Base-by-base conservation (phyloP, 2,329 filamentous ascomycete genomes). In the Fusarium setosum region DNA sequence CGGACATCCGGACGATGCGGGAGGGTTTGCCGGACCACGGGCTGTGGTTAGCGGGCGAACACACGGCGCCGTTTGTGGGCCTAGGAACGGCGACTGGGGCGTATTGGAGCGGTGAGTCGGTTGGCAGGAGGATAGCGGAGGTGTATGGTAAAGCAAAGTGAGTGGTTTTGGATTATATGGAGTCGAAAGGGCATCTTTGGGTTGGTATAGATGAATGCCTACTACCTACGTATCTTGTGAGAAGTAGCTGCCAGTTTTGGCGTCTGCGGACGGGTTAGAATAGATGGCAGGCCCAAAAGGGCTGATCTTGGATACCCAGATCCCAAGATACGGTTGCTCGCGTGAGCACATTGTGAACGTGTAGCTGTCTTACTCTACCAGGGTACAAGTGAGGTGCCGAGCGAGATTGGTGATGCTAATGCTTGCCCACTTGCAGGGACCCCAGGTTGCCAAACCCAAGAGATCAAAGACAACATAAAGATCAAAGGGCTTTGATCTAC, bases 31-130 rank as follows among this genome's bases (percentile, higher is more conserved):
- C 89, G 1, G 88, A 87, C 12, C 81, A 88, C 20, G 89, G 92
- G 0, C 74, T 97, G 9, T 97, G 94, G 94, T 83, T 97, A 67
- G 94, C 94, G 0, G 94, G 94, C 0, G 94, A 97, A 79, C 94
- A 97, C 79, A 97, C 93, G 20, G 90, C 93, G 54, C 94, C 94
- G 5, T 97, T 97, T 80, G 89, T 96, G 24, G 94, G 92, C 11
- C 77, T 97, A 62, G 95, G 94, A 0, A 97, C 94, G 5, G 92
- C 90, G 12, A 96, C 93, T 1, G 95, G 95, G 1, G 95, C 95
- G 11, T 97, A 93, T 76, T 97, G 93, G 93, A 93, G 92, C 75
- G 94, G 94, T 2, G 93, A 97, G 80, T 86, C 85, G 18, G 92
- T 94, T 31, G 94, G 86, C 1, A 85, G 82, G 75, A 86, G 89